These are phyloP conservation scores for Cavenderia fasciculata DNA, from an alignment of 78 protist species.

Conservation along the genomic window DNA sequence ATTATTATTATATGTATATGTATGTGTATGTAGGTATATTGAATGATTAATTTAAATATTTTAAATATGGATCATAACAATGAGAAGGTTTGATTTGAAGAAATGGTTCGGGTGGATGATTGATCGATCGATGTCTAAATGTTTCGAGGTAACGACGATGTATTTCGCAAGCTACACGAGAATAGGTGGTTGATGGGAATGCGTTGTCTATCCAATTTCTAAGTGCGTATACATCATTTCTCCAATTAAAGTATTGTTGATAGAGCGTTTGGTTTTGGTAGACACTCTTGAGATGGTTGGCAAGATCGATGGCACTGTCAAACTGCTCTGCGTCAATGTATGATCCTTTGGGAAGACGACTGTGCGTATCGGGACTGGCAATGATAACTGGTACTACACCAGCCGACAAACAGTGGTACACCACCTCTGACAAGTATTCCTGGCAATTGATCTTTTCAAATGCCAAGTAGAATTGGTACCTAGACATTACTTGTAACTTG, in stretches of 20 bases:
- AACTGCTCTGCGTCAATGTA: slow-evolving; percentile 23
- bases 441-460: slow-evolving; percentile 37
- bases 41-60: too few species aligned
- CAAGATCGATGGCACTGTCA: not conserved
- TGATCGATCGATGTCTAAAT: too few species aligned
- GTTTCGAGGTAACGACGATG: too few species aligned
- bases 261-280: slow-evolving; percentile 10
- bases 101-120: too few species aligned
- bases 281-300: slow-evolving; percentile 5
- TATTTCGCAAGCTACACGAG: too few species aligned
- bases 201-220: slow-evolving; percentile 32
- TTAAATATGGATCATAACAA: too few species aligned
- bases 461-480: slow-evolving; percentile 39
- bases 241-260: slow-evolving; percentile 38
- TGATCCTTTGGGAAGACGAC: slow-evolving; percentile 22
- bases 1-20: too few species aligned
- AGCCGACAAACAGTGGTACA: not conserved
- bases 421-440: slow-evolving; percentile 35
- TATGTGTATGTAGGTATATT: too few species aligned
- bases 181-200: too few species aligned
- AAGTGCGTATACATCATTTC: not conserved
- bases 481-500: not conserved
- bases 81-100: too few species aligned
- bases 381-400: slow-evolving; percentile 21
- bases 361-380: slow-evolving; percentile 4